Conservation (phyloP, 352 stramenopile species). For the Phytopythium mirpurense region DNA sequence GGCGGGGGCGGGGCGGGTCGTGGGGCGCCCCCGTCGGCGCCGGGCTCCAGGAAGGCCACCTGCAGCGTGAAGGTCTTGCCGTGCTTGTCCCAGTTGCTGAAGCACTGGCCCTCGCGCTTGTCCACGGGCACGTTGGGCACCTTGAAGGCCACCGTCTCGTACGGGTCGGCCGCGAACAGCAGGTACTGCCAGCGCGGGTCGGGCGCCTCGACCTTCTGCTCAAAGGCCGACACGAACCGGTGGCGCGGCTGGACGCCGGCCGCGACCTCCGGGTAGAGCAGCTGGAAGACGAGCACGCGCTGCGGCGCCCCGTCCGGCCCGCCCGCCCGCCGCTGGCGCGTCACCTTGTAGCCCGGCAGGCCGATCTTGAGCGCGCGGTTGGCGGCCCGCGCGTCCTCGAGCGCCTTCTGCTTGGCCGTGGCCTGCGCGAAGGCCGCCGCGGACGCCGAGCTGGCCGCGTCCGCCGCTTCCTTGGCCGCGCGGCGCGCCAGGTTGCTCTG, state of each 20-base stretch:
- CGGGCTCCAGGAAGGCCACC: constrained; percentile 39
- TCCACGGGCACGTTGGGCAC: constrained; percentile 97
- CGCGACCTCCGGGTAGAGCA: constrained; percentile 96
- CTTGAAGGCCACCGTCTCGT: constrained; percentile 99
- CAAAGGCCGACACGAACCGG: constrained; percentile 99
- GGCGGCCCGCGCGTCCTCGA: constrained; percentile 35
- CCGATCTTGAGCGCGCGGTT: constrained; percentile 93
- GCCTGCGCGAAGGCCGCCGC: constrained; percentile 39
- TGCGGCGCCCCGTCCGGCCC: constrained; percentile 76
- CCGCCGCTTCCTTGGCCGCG: constrained; percentile 77
- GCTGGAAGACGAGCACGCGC: constrained; percentile 89
- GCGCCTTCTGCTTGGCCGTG: constrained; percentile 18
- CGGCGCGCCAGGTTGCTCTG: constrained; percentile 94
- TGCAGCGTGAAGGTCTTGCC: constrained; percentile 95
- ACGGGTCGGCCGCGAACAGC: constrained; percentile 98
- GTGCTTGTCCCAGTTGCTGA: constrained; percentile 97
- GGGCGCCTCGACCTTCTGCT: constrained; percentile 96
- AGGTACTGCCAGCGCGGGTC: constrained; percentile 97
- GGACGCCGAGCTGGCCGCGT: constrained; percentile 45
- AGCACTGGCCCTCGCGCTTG: constrained; percentile 93
- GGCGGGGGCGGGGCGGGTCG: constrained; percentile 52
- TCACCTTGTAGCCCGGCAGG: constrained; percentile 97
- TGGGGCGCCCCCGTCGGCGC: constrained; percentile 13
- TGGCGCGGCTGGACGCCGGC: constrained; percentile 93
- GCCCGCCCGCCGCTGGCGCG: constrained; percentile 71